These are phyloP conservation scores for Calonectria henricotiae DNA, from an alignment of 2,329 filamentous ascomycete genomes.

Conservation along the genomic window DNA sequence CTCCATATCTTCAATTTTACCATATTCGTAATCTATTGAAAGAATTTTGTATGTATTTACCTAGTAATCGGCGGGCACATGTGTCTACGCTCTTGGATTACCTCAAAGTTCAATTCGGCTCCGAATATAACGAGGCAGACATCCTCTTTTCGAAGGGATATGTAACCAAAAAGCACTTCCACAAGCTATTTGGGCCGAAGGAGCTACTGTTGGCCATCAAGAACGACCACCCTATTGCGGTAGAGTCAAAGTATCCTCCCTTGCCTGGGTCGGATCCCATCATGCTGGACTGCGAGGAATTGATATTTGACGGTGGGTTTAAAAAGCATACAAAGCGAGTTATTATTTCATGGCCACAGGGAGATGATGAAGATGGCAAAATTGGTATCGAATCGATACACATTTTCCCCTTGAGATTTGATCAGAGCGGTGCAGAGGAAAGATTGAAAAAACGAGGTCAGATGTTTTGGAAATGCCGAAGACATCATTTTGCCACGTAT, in stretches of 20 bases:
- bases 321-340: not conserved
- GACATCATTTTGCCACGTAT: conserved; percentile 6
- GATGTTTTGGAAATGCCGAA: conserved; percentile 12
- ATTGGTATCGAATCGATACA: not conserved
- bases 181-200: conserved; percentile 17
- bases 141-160: not conserved
- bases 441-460: conserved; percentile 1
- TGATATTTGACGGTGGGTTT: conserved; percentile 11
- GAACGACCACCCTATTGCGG: not conserved
- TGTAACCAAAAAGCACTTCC: conserved; percentile 12
- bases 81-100: not conserved
- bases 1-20: conserved; percentile 23
- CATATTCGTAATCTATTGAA: not conserved
- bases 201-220: not conserved
- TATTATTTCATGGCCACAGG: not conserved
- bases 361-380: not conserved
- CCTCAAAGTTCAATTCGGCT: not conserved
- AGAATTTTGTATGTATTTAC: not conserved
- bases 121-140: conserved; percentile 2
- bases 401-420: not conserved
- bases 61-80: not conserved
- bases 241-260: not conserved
- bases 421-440: not conserved
- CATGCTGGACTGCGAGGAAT: conserved; percentile 2
- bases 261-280: conserved; percentile 12